Evolutionary conservation across 2,329 filamentous ascomycete genomes (phyloP), one percentile per base, ranked within the genome.

Genomic region (Beauveria scarabaeidicola): DNA sequence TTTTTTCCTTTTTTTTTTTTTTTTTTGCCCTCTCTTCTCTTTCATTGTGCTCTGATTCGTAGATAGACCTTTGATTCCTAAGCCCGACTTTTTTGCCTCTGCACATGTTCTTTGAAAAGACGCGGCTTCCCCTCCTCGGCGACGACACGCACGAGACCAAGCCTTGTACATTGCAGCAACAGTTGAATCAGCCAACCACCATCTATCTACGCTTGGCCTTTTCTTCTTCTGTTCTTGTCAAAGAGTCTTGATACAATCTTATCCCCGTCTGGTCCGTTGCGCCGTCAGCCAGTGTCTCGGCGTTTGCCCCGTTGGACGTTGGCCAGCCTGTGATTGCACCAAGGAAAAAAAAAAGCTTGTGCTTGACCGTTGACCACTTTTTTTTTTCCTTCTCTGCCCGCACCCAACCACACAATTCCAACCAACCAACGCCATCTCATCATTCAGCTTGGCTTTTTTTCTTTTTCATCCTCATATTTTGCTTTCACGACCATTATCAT

Each of bases 391-490:
- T 38, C n/a, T 23, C 11, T 25, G 15, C 50, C 15, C 8, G 19
- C 50, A 25, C 29, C 48, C 25, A 38, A 36, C 48, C 27, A 29
- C 48, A 52, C 48, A 52, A 17, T 40, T 52, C 19, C 21, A 17
- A 52, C 47, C 23, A n/a, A 29, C 25, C 27, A 36, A 36, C n/a
- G n/a, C 47, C 47, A 13, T 51, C 17, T 27, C 27, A 17, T 21
- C 47, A 21, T 3, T 40, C 15, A 11, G 4, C 32, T 15, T 52
- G 17, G 27, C 44, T 36, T 52, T 47, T 38, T 44, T 59, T 27
- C 36, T 48, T 27, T 19, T 47, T 60, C 40, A 53, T 60, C 56
- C 55, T 52, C 43, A 44, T 53, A 32, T 27, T 62, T 43, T 61
- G 19, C 57, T 57, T 51, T 60, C 43, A 52, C 54, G 41, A 59